Evolutionary conservation across 306 rosid genomes (phyloP).

Genomic region (Vigna trinervia): DNA sequence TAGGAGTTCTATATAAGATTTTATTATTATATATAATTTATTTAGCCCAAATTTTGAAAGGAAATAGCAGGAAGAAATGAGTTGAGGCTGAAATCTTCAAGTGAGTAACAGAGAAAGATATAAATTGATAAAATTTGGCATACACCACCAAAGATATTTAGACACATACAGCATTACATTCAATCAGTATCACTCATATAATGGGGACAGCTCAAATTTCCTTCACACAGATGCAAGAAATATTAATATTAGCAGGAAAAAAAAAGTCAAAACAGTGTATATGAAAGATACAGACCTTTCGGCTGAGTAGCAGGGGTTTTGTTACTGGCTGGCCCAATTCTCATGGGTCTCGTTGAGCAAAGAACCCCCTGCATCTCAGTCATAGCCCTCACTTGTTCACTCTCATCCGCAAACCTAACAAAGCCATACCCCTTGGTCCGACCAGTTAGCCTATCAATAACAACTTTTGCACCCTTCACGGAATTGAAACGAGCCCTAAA

Average conservation of each 20-base stretch:
- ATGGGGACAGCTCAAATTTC: neutral
- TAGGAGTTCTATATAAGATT: conserved; percentile 82
- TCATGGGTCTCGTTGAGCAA: conserved; percentile 91
- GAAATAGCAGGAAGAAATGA: conserved; percentile 70
- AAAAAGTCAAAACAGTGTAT: neutral
- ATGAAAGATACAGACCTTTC: conserved; percentile 60
- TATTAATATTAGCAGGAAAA: neutral
- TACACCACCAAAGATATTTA: conserved; percentile 34
- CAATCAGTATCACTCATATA: conserved; percentile 25
- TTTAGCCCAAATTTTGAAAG: conserved; percentile 63
- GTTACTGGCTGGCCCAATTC: conserved; percentile 93
- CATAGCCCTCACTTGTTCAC: conserved; percentile 85
- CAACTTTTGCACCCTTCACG: conserved; percentile 89
- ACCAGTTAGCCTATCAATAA: conserved; percentile 88
- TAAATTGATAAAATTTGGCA: conserved; percentile 38
- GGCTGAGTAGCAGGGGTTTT: conserved; percentile 77
- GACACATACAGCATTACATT: neutral
- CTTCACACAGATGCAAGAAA: neutral
- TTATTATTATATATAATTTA: conserved; percentile 57
- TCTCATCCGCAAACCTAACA: conserved; percentile 87
- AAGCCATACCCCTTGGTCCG: conserved; percentile 95
- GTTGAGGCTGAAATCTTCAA: conserved; percentile 63
- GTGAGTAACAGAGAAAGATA: conserved; percentile 53
- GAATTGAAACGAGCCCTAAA: conserved; percentile 71
- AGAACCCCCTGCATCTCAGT: conserved; percentile 94